These are phyloP conservation scores for Rhodomyrtus tomentosa DNA, from an alignment of 345 rosid species.

Conservation along the genomic window DNA sequence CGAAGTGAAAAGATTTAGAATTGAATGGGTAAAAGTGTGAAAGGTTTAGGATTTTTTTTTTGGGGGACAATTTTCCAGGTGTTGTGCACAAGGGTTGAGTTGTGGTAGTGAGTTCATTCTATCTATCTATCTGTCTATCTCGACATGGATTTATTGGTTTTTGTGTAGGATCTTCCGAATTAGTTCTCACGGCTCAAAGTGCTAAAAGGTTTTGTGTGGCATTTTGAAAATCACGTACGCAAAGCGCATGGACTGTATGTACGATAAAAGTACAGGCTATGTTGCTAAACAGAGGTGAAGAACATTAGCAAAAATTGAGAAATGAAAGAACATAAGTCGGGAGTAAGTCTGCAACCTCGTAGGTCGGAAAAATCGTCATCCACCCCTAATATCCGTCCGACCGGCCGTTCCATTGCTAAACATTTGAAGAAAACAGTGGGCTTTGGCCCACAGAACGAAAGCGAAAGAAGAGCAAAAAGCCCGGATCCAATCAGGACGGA, in stretches of 20 bases:
- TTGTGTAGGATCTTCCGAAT: background rate
- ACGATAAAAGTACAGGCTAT: background rate
- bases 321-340: background rate
- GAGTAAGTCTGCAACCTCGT: background rate
- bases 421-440: background rate
- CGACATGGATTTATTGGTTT: background rate
- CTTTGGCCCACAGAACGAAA: background rate
- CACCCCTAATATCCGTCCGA: background rate
- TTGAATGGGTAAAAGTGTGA: too few relatives aligned
- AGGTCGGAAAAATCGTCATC: background rate
- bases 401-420: background rate
- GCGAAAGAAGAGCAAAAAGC: background rate
- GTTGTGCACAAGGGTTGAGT: background rate
- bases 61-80: too few relatives aligned
- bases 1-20: too few relatives aligned
- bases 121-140: too few relatives aligned
- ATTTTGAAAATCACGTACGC: background rate
- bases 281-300: background rate
- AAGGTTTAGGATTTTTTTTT: too few relatives aligned
- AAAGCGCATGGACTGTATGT: background rate
- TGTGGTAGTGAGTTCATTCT: too few relatives aligned
- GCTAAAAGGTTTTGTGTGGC: background rate
- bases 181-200: background rate
- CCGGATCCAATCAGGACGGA: background rate
- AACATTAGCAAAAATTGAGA: background rate